Percentiles rank a stretch among this genome's conserved stretches.
Conservation (phyloP, 306 rosid species). For the Begonia peltatifolia region DNA sequence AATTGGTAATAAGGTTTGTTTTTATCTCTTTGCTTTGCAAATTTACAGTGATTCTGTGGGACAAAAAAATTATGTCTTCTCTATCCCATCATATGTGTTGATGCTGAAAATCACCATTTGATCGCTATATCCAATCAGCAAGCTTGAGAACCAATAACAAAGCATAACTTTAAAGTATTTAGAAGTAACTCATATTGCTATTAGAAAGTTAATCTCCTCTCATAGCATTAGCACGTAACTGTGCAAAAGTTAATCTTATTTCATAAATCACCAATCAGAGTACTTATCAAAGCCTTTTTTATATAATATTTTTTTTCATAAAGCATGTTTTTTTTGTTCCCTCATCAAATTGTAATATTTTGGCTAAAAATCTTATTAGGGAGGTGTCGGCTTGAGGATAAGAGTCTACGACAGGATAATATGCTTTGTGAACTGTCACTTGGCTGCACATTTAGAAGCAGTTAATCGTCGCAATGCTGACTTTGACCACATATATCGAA, state of each 20-base stretch:
- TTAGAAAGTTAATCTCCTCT: too few species aligned
- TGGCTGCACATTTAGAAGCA: constrained; percentile 99
- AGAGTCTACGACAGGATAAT: constrained; percentile 90
- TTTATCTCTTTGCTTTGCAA: not conserved
- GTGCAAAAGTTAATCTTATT: too few species aligned
- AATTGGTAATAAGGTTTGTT: constrained; percentile 90
- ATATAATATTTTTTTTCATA: too few species aligned
- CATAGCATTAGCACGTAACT: too few species aligned
- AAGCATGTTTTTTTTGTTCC: not conserved
- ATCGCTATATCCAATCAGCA: too few species aligned
- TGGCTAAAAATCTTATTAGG: constrained; percentile 41
- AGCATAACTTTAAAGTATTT: too few species aligned
- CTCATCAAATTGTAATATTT: constrained; percentile 11
- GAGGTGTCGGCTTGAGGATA: constrained; percentile 98
- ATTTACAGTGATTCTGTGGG: constrained; percentile 4
- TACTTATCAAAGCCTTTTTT: too few species aligned
- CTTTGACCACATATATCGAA: constrained; percentile 89
- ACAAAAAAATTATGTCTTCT: not conserved
- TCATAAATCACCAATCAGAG: too few species aligned
- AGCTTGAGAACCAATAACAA: too few species aligned
- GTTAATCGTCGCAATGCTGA: constrained; percentile 94
- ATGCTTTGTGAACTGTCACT: constrained; percentile 99
- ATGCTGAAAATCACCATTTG: too few species aligned
- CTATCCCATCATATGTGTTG: not conserved
- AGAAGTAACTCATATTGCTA: too few species aligned